phyloP scores from a whole-genome alignment of 2,329 filamentous ascomycete genomes.

The Cladophialophora exuberans region DNA sequence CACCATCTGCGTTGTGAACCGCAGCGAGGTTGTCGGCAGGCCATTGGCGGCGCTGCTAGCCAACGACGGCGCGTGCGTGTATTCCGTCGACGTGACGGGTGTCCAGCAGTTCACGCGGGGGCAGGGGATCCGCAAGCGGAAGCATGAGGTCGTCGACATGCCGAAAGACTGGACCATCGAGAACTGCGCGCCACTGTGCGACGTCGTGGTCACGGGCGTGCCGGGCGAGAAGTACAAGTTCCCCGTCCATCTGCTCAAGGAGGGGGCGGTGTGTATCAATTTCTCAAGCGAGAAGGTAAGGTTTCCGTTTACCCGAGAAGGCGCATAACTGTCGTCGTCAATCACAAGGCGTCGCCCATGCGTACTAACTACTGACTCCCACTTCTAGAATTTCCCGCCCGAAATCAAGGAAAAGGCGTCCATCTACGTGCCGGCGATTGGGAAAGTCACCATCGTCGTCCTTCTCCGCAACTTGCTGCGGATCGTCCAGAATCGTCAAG shows the following conservation, averaged over 20 bases:
- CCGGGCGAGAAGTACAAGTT: constrained; percentile 89
- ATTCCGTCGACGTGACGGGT: constrained; percentile 89
- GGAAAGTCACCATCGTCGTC: constrained; percentile 95
- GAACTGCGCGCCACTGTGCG: constrained; percentile 82
- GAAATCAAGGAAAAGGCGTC: constrained; percentile 93
- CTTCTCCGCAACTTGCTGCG: constrained; percentile 87
- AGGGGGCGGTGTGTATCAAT: constrained; percentile 97
- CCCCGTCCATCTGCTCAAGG: constrained; percentile 76
- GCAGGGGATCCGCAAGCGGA: constrained; percentile 78
- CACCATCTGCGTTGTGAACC: constrained; percentile 94
- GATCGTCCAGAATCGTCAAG: constrained; percentile 50
- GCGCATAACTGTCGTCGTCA: too few relatives aligned
- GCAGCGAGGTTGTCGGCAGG: constrained; percentile 91
- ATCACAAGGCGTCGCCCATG: too few relatives aligned
- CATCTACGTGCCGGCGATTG: constrained; percentile 95
- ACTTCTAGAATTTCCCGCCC: constrained; percentile 74
- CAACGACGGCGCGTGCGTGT: constrained; percentile 94
- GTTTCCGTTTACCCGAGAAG: not conserved
- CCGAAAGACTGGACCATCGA: constrained; percentile 76
- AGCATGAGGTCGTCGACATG: constrained; percentile 87
- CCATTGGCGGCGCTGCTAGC: constrained; percentile 90
- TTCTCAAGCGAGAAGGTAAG: constrained; percentile 84
- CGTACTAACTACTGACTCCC: too few relatives aligned
- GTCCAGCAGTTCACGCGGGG: constrained; percentile 92
- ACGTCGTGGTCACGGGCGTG: constrained; percentile 93